Evolutionary conservation across 768 basidiomycete species (phyloP), one percentile per base, ranked within the genome.

Genomic region (Hericium alpestre): DNA sequence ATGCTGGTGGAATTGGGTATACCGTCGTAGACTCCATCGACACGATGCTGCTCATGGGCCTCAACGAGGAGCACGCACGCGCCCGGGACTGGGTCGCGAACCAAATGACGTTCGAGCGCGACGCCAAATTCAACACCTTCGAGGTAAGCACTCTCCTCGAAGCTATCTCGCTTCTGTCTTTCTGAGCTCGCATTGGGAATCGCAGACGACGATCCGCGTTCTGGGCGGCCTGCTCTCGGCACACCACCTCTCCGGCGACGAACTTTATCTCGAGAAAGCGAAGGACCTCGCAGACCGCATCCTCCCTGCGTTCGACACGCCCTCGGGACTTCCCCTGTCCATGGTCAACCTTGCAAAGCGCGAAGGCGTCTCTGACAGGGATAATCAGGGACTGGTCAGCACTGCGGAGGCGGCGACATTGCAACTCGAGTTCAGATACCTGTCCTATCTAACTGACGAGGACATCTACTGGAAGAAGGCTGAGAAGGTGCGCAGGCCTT

Each of bases 211-310:
- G 0, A 97, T 96, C 54, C 84, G 94, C 22, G 80, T 95, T 1
- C 76, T 98, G 3, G 94, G 95, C 9, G 95, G 95, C 0, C 79
- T 98, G 4, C 75, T 97, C 1, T 84, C 93, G 1, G 87, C 93
- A 0, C 84, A 92, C 65, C 82, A 93, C 64, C 78, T 96, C 10
- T 84, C 90, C 0, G 76, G 69, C 1, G 87, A 93, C 58, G 63
- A 73, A 4, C 64, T 94, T 2, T 92, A 82, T 66, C 79, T 96
- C 10, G 75, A 84, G 56, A 84, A 83, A 59, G 91, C 94, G 1
- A 70, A 76, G 10, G 93, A 96, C 55, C 82, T 98, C 2, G 93
- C 83, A 13, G 84, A 93, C 64, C 79, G 93, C n/a, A 79, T 97
- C 11, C 70, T 96, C 9, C 82, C 87, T 1, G 86, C 73, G 1